Percentiles rank a stretch among this genome's conserved stretches.
Conservation (phyloP, 140 eudicot species). For the Senecio squalidus region DNA sequence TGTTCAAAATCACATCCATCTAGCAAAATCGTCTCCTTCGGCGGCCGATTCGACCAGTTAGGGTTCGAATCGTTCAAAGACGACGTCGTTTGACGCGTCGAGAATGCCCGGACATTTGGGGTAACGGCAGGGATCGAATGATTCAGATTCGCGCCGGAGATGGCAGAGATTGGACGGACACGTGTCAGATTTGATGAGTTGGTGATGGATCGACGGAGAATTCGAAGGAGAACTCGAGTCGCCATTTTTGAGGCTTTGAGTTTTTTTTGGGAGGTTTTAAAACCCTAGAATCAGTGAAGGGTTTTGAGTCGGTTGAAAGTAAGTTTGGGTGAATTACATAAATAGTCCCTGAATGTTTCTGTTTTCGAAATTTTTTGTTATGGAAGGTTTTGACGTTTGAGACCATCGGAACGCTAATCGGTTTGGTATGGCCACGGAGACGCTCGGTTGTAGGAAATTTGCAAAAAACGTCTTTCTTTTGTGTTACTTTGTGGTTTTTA, state of each 20-base stretch:
- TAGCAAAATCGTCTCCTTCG: conserved; percentile 86
- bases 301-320: too few relatives aligned
- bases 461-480: too few relatives aligned
- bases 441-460: too few relatives aligned
- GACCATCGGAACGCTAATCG: too few relatives aligned
- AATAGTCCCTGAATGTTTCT: too few relatives aligned
- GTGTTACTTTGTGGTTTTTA: too few relatives aligned
- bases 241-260: conserved; percentile 37
- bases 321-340: too few relatives aligned
- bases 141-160: conserved; percentile 57
- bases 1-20: conserved; percentile 98
- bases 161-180: conserved; percentile 22
- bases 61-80: conserved; percentile 80
- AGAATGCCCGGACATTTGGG: conserved; percentile 35
- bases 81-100: conserved; percentile 59
- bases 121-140: conserved; percentile 28
- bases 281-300: too few relatives aligned
- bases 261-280: background rate
- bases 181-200: conserved; percentile 23
- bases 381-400: too few relatives aligned
- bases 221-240: conserved; percentile 43
- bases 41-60: conserved; percentile 88
- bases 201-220: conserved; percentile 29
- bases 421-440: too few relatives aligned
- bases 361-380: too few relatives aligned